A percentile compares a stretch with the other conserved stretches of the same genome.
These are phyloP conservation scores for Penicillium bovifimosum DNA, from an alignment of 495 filamentous ascomycete species.

Conservation along the genomic window DNA sequence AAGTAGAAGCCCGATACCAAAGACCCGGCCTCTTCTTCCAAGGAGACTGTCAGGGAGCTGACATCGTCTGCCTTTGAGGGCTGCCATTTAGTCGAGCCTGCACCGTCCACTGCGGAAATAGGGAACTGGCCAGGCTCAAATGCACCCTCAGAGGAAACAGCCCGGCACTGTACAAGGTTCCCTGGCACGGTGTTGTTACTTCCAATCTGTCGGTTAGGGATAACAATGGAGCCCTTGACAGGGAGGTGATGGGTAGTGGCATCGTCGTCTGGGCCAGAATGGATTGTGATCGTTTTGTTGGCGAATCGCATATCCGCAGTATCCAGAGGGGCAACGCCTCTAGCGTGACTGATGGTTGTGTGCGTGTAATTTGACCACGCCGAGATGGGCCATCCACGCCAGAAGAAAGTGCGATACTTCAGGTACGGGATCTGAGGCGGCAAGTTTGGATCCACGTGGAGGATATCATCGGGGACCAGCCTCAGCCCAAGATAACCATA, in stretches of 20 bases:
- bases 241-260: constrained; percentile 43
- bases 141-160: constrained; percentile 41
- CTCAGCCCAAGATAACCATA: constrained; percentile 59
- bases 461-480: constrained; percentile 43
- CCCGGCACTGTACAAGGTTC: constrained; percentile 65
- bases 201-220: constrained; percentile 54
- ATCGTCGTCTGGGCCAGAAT: constrained; percentile 35
- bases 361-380: constrained; percentile 60
- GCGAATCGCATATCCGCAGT: constrained; percentile 45
- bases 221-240: constrained; percentile 45
- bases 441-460: constrained; percentile 54
- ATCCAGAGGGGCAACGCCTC: constrained; percentile 23
- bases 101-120: constrained; percentile 63
- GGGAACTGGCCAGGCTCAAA: constrained; percentile 69
- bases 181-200: constrained; percentile 43
- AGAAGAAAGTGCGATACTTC: constrained; percentile 64
- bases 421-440: constrained; percentile 59
- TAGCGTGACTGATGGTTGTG: constrained; percentile 52
- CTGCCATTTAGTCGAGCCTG: constrained; percentile 67
- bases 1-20: constrained; percentile 52
- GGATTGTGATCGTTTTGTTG: constrained; percentile 47
- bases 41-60: constrained; percentile 42
- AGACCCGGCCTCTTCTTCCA: constrained; percentile 39
- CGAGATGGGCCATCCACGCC: constrained; percentile 59
- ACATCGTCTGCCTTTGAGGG: constrained; percentile 46